Percentiles rank a stretch among this genome's conserved stretches.
Conservation (phyloP, 768 basidiomycete genomes). For the Coprinellus micaceus region DNA sequence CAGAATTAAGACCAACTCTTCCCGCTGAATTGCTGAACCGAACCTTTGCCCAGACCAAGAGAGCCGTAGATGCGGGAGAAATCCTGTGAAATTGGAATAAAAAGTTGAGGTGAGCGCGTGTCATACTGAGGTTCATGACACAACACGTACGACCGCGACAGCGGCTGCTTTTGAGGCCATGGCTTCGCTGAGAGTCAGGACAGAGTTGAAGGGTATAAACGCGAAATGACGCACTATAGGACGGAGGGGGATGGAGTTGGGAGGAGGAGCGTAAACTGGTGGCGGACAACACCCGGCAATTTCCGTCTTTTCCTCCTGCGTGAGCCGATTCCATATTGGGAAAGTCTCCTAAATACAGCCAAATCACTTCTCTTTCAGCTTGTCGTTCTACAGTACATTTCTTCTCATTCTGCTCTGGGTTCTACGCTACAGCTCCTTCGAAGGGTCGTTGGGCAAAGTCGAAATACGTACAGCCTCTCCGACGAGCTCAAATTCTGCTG, state of each 20-base stretch:
- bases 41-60: conserved; percentile 84
- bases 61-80: conserved; percentile 80
- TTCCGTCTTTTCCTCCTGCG: conserved; percentile 35
- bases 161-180: conserved; percentile 75
- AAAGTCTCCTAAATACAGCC: neutral
- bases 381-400: neutral
- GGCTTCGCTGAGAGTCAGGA: conserved; percentile 17
- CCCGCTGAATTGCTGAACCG: conserved; percentile 1
- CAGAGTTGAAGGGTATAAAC: conserved; percentile 4
- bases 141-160: conserved; percentile 55
- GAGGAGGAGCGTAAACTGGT: conserved; percentile 11
- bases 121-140: conserved; percentile 9
- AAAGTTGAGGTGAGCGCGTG: conserved; percentile 21
- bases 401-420: neutral
- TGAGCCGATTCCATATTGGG: conserved; percentile 30
- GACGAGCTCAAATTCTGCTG: conserved; percentile 39
- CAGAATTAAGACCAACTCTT: no score
- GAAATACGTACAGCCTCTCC: conserved; percentile 38
- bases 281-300: conserved; percentile 29
- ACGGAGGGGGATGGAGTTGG: conserved; percentile 11
- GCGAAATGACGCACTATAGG: conserved; percentile 21
- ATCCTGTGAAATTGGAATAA: conserved; percentile 46
- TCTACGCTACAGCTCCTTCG: neutral
- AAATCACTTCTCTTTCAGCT: neutral
- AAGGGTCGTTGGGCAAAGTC: neutral